Base-by-base conservation (phyloP, 2,329 filamentous ascomycete species). In the Cladophialophora immunda region DNA sequence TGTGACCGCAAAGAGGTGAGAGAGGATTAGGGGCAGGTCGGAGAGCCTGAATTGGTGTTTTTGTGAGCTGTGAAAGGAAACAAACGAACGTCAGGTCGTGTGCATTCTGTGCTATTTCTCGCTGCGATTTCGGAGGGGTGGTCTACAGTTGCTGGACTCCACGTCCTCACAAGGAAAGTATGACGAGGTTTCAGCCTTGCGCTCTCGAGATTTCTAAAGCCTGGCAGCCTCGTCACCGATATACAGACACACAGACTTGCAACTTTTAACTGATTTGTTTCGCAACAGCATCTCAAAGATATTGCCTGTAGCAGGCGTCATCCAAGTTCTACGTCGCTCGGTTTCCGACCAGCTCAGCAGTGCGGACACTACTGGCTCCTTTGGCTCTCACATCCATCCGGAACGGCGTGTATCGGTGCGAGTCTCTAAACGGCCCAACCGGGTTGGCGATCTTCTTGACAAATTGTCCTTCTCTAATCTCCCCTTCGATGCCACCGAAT, bases 401-500 rank as follows among this genome's bases (percentile, higher is more conserved):
- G 36, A 47, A 67, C 19, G 62, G 65, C 13, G 65, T 68, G 22
- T 64, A 38, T 34, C 56, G 27, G 29, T 68, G 65, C 15, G 54
- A 61, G 36, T 68, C 65, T 25, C 65, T 60, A 56, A 68, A 68
- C 25, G 65, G 62, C 4, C 65, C 65, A 22, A 65, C 45, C 4
- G 65, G 55, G 56, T 65, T 65, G 15, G 30, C 34, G 0, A 68
- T n/a, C 50, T 52, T 68, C 53, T 68, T 58, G 22, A 68, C 65
- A 65, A 50, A 65, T 13, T 47, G 19, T 11, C 65, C 65, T 41
- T 68, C 65, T 41, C 65, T 34, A 15, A 68, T 61, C 32, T 68
- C 65, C 1, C 65, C 65, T 41, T 68, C 63, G 8, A 68, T 55
- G 52, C 66, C 66, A 13, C 66, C 66, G 9, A 66, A 36, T 7